These are phyloP conservation scores for Leishmania tarentolae DNA, from an alignment of 208 protist genomes.

Conservation along the genomic window DNA sequence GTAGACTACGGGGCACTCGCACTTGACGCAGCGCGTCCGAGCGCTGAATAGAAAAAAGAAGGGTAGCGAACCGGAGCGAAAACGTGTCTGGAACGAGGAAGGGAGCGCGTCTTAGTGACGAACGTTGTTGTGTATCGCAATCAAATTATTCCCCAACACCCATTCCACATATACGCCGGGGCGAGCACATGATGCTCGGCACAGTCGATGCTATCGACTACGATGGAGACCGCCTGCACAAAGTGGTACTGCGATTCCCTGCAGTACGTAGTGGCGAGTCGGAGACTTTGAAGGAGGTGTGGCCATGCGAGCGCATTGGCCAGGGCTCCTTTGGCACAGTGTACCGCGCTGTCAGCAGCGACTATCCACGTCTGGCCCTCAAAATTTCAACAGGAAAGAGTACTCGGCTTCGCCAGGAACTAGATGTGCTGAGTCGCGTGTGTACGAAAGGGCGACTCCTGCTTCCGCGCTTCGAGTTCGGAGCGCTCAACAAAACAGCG, in stretches of 20 bases:
- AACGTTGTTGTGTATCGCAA: background rate
- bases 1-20: background rate
- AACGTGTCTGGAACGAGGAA: background rate
- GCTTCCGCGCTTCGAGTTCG: slow-evolving; percentile 90
- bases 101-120: background rate
- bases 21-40: background rate
- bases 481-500: slow-evolving; percentile 74
- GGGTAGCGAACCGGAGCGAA: background rate
- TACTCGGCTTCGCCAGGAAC: slow-evolving; percentile 75
- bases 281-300: slow-evolving; percentile 49
- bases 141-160: background rate
- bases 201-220: slow-evolving; percentile 77
- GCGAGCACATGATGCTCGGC: slow-evolving; percentile 61
- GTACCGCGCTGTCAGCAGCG: slow-evolving; percentile 74
- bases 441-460: slow-evolving; percentile 86
- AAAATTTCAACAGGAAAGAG: slow-evolving; percentile 88
- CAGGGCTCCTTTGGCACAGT: slow-evolving; percentile 90
- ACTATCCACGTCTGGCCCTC: slow-evolving; percentile 73
- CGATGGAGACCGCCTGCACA: slow-evolving; percentile 71
- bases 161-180: background rate
- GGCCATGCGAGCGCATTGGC: slow-evolving; percentile 78
- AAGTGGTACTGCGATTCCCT: slow-evolving; percentile 74
- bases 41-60: background rate
- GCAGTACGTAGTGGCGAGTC: slow-evolving; percentile 32
- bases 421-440: slow-evolving; percentile 80